Evolutionary conservation across 1,284 basidiomycete genomes (phyloP), one percentile per base, ranked within the genome.

Genomic region (Quambalaria eucalypti): DNA sequence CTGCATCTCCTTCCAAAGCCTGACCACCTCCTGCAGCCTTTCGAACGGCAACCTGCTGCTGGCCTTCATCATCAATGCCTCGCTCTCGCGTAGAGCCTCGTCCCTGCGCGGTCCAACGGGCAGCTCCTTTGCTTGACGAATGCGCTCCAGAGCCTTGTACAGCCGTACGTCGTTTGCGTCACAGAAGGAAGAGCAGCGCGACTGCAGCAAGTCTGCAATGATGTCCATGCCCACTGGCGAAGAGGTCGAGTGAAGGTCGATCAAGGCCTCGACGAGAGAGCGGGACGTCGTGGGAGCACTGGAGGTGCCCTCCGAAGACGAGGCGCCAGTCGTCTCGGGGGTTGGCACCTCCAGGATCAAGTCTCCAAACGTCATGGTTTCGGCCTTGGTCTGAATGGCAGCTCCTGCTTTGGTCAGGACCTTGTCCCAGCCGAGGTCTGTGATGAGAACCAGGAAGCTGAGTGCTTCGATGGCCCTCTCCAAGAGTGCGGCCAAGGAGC

Each of bases 141-240:
- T 82, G 65, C 87, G 89, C 77, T 99, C 95, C 72, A 90, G 87
- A 1, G 93, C 93, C 87, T 98, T 98, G 81, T 98, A 97, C 49
- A 96, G 79, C 80, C 96, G 87, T 42, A 98, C 95, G 78, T 99
- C 95, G 71, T 96, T 95, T 0, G 93, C 87, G 68, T 90, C 92
- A 77, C 92, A 97, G 81, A 98, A 98, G 19, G 89, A 89, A 0
- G 91, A 92, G 70, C 95, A 99, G 70, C 90, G 83, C 71, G 88
- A 85, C 74, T 98, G 93, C 30, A 98, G 79, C 52, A 90, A 85
- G 67, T 96, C 89, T 68, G 90, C 93, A 68, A 99, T 88, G 2
- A 89, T 89, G 76, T 99, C 95, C 73, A 93, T 91, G 68, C 88
- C 90, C 66, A 97, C 97, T 74, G 97, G 93, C 69, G 92, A 88